A percentile compares a stretch with the other conserved stretches of the same genome.
Conservation (phyloP, 1,284 basidiomycete genomes). For the Pseudomicrostroma phylloplanum region DNA sequence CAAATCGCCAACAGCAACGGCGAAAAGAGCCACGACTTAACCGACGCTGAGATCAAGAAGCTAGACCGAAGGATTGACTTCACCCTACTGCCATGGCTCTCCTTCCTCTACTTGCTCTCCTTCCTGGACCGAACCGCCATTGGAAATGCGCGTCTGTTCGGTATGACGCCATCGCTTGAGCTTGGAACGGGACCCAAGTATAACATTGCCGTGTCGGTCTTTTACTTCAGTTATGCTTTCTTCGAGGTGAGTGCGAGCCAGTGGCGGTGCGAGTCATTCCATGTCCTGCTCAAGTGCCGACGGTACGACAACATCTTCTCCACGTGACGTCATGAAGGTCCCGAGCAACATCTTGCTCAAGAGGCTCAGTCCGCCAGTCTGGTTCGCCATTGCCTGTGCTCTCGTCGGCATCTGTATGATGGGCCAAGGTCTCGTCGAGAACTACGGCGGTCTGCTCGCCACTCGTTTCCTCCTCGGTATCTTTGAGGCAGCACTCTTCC, state of each 20-base stretch:
- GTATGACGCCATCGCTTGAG: constrained; percentile 25
- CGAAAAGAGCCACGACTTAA: too few species aligned
- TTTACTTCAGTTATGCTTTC: constrained; percentile 36
- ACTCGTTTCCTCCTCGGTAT: constrained; percentile 39
- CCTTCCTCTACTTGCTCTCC: constrained; percentile 25
- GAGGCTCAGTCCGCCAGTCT: constrained; percentile 34
- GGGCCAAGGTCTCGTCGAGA: constrained; percentile 30
- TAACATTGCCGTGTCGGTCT: constrained; percentile 21
- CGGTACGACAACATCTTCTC: too few species aligned
- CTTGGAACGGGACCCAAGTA: constrained; percentile 30
- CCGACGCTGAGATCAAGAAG: too few species aligned
- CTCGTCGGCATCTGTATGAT: constrained; percentile 28
- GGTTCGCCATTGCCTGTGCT: constrained; percentile 39
- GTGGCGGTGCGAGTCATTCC: too few species aligned
- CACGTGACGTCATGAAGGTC: too few species aligned
- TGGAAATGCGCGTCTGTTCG: constrained; percentile 35
- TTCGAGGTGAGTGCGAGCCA: constrained; percentile 7
- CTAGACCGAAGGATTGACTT: too few species aligned
- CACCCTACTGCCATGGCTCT: too few species aligned
- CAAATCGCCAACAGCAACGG: too few species aligned
- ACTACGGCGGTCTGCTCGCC: constrained; percentile 33
- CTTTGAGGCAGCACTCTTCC: constrained; percentile 33
- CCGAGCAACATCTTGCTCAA: constrained; percentile 53
- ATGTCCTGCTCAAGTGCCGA: too few species aligned
- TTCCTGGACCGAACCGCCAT: constrained; percentile 37